These are phyloP conservation scores for Sporodiniella umbellata DNA, from an alignment of 371 early-diverging fungal genomes.

Conservation along the genomic window DNA sequence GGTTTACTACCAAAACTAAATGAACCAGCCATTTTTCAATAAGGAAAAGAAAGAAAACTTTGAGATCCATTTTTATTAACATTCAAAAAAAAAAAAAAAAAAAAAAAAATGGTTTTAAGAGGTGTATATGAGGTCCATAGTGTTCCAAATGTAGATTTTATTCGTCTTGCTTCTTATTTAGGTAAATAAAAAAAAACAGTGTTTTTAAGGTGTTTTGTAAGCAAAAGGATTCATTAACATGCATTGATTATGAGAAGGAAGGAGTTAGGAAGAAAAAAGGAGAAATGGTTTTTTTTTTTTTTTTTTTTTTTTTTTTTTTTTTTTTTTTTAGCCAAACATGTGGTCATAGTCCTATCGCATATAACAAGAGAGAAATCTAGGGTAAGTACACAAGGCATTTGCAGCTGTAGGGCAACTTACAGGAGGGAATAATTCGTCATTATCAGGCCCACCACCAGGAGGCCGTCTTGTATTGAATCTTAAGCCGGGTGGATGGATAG, in stretches of 20 bases:
- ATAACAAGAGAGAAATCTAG: constrained; percentile 3
- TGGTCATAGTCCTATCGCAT: constrained; percentile 60
- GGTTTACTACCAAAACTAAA: constrained; percentile 9
- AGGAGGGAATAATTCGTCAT: constrained; percentile 75
- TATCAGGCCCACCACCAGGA: constrained; percentile 73
- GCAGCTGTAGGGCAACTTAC: constrained; percentile 29
- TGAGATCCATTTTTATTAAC: background rate
- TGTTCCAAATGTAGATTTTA: too few relatives aligned
- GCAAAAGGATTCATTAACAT: background rate
- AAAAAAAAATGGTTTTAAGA: too few relatives aligned
- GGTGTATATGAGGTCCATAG: too few relatives aligned
- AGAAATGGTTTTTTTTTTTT: background rate
- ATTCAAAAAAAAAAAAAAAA: background rate
- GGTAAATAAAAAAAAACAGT: too few relatives aligned
- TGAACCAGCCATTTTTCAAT: constrained; percentile 8
- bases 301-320: constrained; percentile 10
- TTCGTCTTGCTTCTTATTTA: too few relatives aligned
- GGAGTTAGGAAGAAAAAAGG: background rate
- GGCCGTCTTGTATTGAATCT: constrained; percentile 35
- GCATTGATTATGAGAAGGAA: background rate
- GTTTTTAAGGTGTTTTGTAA: background rate
- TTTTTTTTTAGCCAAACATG: constrained; percentile 59
- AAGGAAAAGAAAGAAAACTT: background rate
- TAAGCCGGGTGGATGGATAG: constrained; percentile 73
- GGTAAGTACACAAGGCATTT: background rate